Evolutionary conservation across 371 early-diverging fungal genomes (phyloP).

Genomic region (Conidiobolus incongruus): DNA sequence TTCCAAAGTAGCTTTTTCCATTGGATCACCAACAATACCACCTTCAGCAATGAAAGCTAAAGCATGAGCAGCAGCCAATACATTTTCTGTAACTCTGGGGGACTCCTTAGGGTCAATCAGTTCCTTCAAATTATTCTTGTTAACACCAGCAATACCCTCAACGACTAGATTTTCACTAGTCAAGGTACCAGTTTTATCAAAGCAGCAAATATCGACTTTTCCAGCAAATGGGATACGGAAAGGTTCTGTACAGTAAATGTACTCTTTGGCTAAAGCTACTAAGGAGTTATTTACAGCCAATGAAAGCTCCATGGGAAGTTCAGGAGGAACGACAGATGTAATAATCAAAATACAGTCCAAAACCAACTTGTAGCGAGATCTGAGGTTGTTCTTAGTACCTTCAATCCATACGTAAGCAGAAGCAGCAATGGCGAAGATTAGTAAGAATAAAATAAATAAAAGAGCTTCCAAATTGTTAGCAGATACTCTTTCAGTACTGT

Average conservation of each 20-base stretch:
- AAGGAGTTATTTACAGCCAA: slow-evolving; percentile 97
- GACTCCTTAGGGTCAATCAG: slow-evolving; percentile 26
- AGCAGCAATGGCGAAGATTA: slow-evolving; percentile 91
- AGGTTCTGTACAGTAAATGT: slow-evolving; percentile 98
- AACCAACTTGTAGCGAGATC: slow-evolving; percentile 68
- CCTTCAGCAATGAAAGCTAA: slow-evolving; percentile 68
- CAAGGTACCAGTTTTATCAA: slow-evolving; percentile 99
- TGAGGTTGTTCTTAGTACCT: slow-evolving; percentile 51
- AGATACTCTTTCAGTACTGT: slow-evolving; percentile 86
- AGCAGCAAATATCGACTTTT: slow-evolving; percentile 95
- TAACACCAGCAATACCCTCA: slow-evolving; percentile 62
- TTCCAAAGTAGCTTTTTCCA: slow-evolving; percentile 92
- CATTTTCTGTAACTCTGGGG: slow-evolving; percentile 41
- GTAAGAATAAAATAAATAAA: slow-evolving; percentile 91
- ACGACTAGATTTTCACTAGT: slow-evolving; percentile 93
- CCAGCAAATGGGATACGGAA: slow-evolving; percentile 99
- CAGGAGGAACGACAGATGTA: slow-evolving; percentile 98
- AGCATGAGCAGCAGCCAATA: slow-evolving; percentile 87
- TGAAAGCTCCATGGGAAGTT: slow-evolving; percentile 98
- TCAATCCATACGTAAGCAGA: slow-evolving; percentile 85
- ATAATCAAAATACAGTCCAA: slow-evolving; percentile 97
- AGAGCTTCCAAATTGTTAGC: slow-evolving; percentile 97
- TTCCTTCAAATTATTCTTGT: slow-evolving; percentile 15
- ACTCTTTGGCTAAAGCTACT: slow-evolving; percentile 63
- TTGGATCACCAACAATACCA: slow-evolving; percentile 93